Conservation (phyloP, 768 basidiomycete species). For the Amanita brunnescens region DNA sequence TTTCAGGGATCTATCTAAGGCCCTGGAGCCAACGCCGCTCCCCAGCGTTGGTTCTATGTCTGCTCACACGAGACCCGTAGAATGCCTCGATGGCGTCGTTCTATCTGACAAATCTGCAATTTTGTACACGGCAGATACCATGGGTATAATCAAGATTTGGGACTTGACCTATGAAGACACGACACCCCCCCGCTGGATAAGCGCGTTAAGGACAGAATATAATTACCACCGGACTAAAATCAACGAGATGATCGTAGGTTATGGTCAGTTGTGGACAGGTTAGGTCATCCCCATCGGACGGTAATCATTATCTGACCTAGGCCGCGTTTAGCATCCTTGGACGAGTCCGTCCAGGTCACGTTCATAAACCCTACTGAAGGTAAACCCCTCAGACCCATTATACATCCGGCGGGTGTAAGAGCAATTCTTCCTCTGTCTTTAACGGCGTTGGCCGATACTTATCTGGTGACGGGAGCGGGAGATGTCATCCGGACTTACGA, state of each 20-base stretch:
- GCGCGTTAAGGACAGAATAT: constrained; percentile 45
- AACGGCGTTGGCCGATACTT: constrained; percentile 58
- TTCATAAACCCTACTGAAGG: constrained; percentile 16
- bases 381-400: constrained; percentile 42
- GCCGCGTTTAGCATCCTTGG: constrained; percentile 62
- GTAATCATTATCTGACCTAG: neutral
- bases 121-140: constrained; percentile 83
- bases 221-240: constrained; percentile 76
- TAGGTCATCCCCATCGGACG: neutral
- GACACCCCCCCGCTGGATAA: constrained; percentile 37
- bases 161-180: constrained; percentile 39
- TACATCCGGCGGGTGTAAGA: constrained; percentile 59
- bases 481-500: constrained; percentile 81
- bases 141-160: constrained; percentile 88
- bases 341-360: constrained; percentile 70
- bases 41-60: constrained; percentile 60
- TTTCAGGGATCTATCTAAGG: constrained; percentile 54
- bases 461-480: constrained; percentile 75
- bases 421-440: constrained; percentile 61
- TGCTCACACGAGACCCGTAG: constrained; percentile 83
- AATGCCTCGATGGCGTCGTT: constrained; percentile 54
- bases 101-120: constrained; percentile 36
- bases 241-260: constrained; percentile 58
- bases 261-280: constrained; percentile 91
- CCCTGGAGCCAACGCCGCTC: constrained; percentile 32